A percentile compares a stretch with the other conserved stretches of the same genome.
Evolutionary conservation across 208 protist genomes (phyloP).

Genomic region (Balamuthia mandrillaris): DNA sequence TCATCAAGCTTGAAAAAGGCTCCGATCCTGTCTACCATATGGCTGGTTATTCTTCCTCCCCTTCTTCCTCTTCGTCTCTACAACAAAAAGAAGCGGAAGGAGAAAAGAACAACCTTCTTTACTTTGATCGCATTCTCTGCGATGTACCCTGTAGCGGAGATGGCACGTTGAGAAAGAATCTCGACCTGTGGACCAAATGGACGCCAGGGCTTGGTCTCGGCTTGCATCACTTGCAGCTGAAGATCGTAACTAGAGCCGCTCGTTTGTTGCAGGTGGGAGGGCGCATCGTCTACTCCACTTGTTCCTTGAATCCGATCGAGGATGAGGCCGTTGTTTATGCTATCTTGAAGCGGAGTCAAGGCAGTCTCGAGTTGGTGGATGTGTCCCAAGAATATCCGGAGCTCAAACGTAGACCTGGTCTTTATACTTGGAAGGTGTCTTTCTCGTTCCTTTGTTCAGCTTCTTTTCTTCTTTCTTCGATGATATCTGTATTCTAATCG

Average conservation of each 20-base stretch:
- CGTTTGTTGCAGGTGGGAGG: constrained; percentile 64
- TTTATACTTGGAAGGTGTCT: constrained; percentile 79
- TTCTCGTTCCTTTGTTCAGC: not conserved
- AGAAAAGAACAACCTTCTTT: not conserved
- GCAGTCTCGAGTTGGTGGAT: constrained; percentile 75
- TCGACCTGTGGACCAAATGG: constrained; percentile 73
- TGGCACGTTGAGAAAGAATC: constrained; percentile 76
- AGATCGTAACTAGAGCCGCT: constrained; percentile 47
- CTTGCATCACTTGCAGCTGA: constrained; percentile 68
- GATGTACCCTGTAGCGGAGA: constrained; percentile 79
- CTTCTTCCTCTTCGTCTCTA: no score
- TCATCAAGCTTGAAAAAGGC: no score
- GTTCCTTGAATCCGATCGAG: constrained; percentile 78
- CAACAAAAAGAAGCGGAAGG: not conserved
- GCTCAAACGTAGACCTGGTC: constrained; percentile 73
- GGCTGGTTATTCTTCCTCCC: constrained; percentile 35
- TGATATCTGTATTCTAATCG: not conserved
- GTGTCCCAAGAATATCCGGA: constrained; percentile 73
- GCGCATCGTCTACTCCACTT: constrained; percentile 80
- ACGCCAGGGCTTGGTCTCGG: not conserved
- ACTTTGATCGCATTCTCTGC: constrained; percentile 70
- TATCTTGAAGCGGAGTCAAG: constrained; percentile 46
- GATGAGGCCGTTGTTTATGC: constrained; percentile 77
- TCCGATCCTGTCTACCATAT: no score
- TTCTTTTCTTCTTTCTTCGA: not conserved